Evolutionary conservation across 345 rosid genomes (phyloP).

Genomic region (Hibiscus mutabilis): DNA sequence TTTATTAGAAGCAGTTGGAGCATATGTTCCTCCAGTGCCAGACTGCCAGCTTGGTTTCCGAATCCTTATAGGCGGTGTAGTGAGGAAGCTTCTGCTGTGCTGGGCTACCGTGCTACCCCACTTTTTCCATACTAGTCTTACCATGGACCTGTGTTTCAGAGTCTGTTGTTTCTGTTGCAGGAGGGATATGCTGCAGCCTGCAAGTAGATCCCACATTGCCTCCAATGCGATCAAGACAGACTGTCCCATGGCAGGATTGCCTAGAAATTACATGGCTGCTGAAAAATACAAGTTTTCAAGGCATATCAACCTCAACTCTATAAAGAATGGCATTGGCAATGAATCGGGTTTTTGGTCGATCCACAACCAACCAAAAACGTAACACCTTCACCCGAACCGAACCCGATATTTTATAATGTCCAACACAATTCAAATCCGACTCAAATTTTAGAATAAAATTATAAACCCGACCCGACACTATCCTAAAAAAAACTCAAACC

Average conservation of each 20-base stretch:
- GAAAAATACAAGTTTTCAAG: not conserved
- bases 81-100: slow-evolving; percentile 24
- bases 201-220: slow-evolving; percentile 65
- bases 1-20: slow-evolving; percentile 84
- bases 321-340: too few relatives aligned
- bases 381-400: too few relatives aligned
- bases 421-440: too few relatives aligned
- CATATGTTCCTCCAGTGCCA: slow-evolving; percentile 87
- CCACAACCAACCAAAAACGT: too few relatives aligned
- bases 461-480: too few relatives aligned
- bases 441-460: too few relatives aligned
- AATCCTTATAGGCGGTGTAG: slow-evolving; percentile 54
- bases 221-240: slow-evolving; percentile 46
- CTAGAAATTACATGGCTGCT: not conserved
- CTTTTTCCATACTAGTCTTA: slow-evolving; percentile 74
- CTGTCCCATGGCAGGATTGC: not conserved
- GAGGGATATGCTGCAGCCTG: slow-evolving; percentile 51
- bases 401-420: too few relatives aligned
- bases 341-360: too few relatives aligned
- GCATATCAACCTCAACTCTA: not conserved
- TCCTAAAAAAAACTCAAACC: too few relatives aligned
- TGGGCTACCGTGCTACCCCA: slow-evolving; percentile 61
- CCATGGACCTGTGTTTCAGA: slow-evolving; percentile 93
- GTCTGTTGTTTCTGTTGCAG: slow-evolving; percentile 25
- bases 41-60: slow-evolving; percentile 89